These are phyloP conservation scores for Collariella sp. DNA, from an alignment of 495 filamentous ascomycete species.

Conservation along the genomic window DNA sequence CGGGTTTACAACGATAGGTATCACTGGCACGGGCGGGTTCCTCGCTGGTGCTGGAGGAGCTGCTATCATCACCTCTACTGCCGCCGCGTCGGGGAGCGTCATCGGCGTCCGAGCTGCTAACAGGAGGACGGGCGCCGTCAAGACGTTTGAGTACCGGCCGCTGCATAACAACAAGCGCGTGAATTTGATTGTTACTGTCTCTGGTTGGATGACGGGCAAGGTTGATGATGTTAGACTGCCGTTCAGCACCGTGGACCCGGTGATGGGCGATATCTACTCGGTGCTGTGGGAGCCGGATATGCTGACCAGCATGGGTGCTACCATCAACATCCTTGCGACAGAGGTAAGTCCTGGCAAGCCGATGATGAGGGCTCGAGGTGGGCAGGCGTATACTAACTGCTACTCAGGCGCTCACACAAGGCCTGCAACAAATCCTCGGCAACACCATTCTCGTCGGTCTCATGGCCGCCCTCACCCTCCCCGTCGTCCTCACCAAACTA, in stretches of 20 bases:
- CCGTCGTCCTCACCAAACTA: conserved; percentile 87
- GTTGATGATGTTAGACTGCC: conserved; percentile 93
- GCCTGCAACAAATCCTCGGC: conserved; percentile 89
- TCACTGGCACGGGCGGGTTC: conserved; percentile 80
- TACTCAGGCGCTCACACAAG: conserved; percentile 79
- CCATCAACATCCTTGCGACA: conserved; percentile 95
- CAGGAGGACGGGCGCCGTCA: conserved; percentile 79
- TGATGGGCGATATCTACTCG: conserved; percentile 98
- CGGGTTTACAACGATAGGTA: conserved; percentile 90
- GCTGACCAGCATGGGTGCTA: conserved; percentile 93
- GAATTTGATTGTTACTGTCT: conserved; percentile 90
- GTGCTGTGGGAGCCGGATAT: conserved; percentile 98
- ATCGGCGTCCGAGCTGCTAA: conserved; percentile 81
- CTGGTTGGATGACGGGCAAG: conserved; percentile 98
- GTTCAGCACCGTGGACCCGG: conserved; percentile 89
- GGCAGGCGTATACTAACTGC: conserved; percentile 8
- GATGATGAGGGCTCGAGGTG: neutral
- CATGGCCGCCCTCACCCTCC: conserved; percentile 91
- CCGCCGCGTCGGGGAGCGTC: conserved; percentile 75
- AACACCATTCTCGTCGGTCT: conserved; percentile 78
- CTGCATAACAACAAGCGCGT: conserved; percentile 96
- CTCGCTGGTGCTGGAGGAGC: conserved; percentile 87
- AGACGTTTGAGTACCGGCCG: conserved; percentile 93
- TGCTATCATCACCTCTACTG: conserved; percentile 83
- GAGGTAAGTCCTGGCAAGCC: conserved; percentile 70